Percentiles rank a stretch among this genome's conserved stretches.
Conservation (phyloP, 1,139 yeast genomes). For the Pichia kudriavzevii region DNA sequence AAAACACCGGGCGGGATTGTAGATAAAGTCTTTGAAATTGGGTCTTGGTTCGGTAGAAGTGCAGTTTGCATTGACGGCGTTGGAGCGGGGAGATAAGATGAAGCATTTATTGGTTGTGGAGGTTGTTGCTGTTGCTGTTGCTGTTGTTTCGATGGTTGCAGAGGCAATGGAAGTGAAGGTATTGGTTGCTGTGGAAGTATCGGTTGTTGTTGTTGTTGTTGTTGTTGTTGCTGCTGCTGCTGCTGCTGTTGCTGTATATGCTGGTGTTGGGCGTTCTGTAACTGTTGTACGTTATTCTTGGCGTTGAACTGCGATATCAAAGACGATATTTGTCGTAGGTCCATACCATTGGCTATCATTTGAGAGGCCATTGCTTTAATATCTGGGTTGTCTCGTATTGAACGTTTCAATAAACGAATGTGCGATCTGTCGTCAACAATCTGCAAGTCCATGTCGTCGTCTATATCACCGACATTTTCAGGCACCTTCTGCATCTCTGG, state of each 20-base stretch:
- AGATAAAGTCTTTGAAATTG: conserved; percentile 47
- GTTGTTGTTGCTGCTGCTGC: conserved; percentile 4
- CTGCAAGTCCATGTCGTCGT: conserved; percentile 2
- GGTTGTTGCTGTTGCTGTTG: conserved; percentile 8
- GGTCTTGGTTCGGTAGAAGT: conserved; percentile 35
- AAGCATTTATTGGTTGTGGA: conserved; percentile 30
- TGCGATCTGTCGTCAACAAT: conserved; percentile 12
- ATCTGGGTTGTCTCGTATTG: conserved; percentile 24
- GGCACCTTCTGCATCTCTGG: conserved; percentile 34
- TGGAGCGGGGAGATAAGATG: conserved; percentile 44
- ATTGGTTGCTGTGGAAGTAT: neutral
- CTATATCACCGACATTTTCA: conserved; percentile 10
- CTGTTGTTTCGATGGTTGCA: conserved; percentile 8
- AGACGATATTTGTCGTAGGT: conserved; percentile 24
- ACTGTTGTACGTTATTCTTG: conserved; percentile 4
- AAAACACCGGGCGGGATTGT: conserved; percentile 62
- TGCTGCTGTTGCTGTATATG: neutral
- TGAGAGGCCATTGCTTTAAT: conserved; percentile 27
- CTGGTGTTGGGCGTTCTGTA: conserved; percentile 5
- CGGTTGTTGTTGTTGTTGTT: conserved; percentile 4
- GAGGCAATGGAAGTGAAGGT: conserved; percentile 1
- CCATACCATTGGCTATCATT: conserved; percentile 29
- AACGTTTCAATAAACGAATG: conserved; percentile 11
- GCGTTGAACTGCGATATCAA: conserved; percentile 23
- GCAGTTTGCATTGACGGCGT: conserved; percentile 33